Base-by-base conservation (phyloP, 1,284 basidiomycete genomes). In the Papiliotrema flavescens region DNA sequence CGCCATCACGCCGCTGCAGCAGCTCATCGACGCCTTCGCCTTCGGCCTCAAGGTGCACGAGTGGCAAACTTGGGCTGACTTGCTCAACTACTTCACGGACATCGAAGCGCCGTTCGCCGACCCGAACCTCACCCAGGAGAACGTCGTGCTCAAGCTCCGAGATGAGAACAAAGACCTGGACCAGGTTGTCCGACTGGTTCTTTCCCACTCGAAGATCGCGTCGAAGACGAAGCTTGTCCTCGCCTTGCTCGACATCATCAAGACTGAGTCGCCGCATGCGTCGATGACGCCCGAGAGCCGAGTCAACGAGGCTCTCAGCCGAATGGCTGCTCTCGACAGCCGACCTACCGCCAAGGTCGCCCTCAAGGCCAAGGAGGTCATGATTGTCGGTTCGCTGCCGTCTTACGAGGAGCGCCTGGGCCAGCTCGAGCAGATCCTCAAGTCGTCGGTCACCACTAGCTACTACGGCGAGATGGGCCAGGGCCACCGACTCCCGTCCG, bases 341-440 rank as follows among this genome's bases (percentile, higher is more conserved):
- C 89, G 75, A 57, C 90, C 90, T 7, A 93, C 92, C 13, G 88
- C 85, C 42, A 82, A 86, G 65, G 93, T 96, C 49, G 85, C 94
- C 2, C 80, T 99, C 67, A 98, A 97, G 79, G 95, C 96, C 47
- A 89, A 96, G 50, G 96, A 99, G 79, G 96, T 98, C 11, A 83
- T 97, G 58, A 97, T 99, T 67, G 83, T 90, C 34, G 91, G 91
- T 50, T 90, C 95, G 74, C 88, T 98, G 84, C 96, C 96, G 15
- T 96, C 92, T 36, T 94, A 93, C 71, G 91, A 95, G 69, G 96
- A 98, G 75, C 89, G 96, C 60, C 80, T 86, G 51, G 80, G 84
- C 24, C 96, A 99, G 78, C 95, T 99, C 88, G 94, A 97, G 80
- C 81, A 85, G 28, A 89, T 98, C 54, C 83, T 99, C 52, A 92